Base-by-base conservation (phyloP, 2,329 filamentous ascomycete genomes). In the Diaporthe caulivora region DNA sequence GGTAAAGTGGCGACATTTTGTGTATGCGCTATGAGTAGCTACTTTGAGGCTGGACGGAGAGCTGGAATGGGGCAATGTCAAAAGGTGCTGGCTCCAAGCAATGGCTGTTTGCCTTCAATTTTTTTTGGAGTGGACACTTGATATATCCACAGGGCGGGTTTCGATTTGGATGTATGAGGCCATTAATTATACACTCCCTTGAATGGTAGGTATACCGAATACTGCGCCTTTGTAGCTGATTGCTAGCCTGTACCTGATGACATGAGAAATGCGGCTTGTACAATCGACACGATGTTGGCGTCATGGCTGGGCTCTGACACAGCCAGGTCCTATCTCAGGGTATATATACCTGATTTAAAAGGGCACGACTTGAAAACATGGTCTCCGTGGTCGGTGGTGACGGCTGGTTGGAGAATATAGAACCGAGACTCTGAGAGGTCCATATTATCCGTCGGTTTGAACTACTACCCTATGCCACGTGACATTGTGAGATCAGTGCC, bases 61-160 rank as follows among this genome's bases (percentile, higher is more conserved):
- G 47, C 3, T 11, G 44, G 47, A 34, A n/a, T 53, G 68, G 47
- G 21, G 24, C 15, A 62, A 53, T 26, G 60, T 62, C 31, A 18
- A 53, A 1, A 42, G 40, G 18, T 53, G 44, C 24, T 64, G 49
- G 24, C 21, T 29, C n/a, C 64, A 42, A 40, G 47, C 64, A 24
- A 10, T 24, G 34, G 24, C 18, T 1, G 18, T 68, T 24, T 24
- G n/a, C 24, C 26, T 71, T 7, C 24, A 64, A 13, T 64, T 64
- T n/a, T 24, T 58, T 2, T 73, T n/a, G n/a, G 55, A 67, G 44
- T 73, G 15, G 67, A 73, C 29, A 71, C 72, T 10, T 73, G 67
- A 55, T 73, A 67, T 34, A 71, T 73, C 31, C 55, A 73, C 26
- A 71, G 65, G 49, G 24, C 54, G 18, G 42, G n/a, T 3, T 54